These are phyloP conservation scores for Penicillium mononematosum DNA, from an alignment of 495 filamentous ascomycete species.

Conservation along the genomic window DNA sequence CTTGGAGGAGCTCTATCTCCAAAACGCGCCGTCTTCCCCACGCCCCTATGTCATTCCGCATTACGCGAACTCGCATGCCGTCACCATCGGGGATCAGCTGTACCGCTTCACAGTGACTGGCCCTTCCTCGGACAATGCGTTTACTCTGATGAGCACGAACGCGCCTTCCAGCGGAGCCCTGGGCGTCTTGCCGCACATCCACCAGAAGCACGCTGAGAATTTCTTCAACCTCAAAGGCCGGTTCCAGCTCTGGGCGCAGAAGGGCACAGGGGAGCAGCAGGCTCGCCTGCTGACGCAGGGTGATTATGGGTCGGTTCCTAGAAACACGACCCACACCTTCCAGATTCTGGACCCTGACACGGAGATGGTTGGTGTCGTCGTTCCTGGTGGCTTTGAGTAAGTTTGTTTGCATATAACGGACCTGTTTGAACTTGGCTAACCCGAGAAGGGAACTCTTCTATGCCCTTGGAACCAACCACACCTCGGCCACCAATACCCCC, in stretches of 20 bases:
- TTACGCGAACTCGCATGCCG: constrained; percentile 32
- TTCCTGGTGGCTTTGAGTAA: constrained; percentile 48
- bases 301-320: constrained; percentile 41
- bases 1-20: constrained; percentile 26
- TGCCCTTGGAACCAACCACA: constrained; percentile 32
- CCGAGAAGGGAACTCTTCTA: constrained; percentile 38
- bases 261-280: constrained; percentile 31
- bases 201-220: constrained; percentile 45
- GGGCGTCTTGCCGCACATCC: constrained; percentile 45
- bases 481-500: constrained; percentile 29
- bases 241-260: constrained; percentile 47
- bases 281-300: constrained; percentile 37
- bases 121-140: constrained; percentile 41
- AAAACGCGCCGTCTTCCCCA: constrained; percentile 28
- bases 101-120: constrained; percentile 43
- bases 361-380: constrained; percentile 44
- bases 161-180: constrained; percentile 28
- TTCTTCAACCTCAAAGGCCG: constrained; percentile 47
- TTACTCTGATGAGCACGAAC: constrained; percentile 45
- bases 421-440: background rate
- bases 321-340: constrained; percentile 48
- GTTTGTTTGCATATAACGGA: background rate
- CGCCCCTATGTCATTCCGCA: constrained; percentile 36
- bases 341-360: constrained; percentile 47
- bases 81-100: constrained; percentile 27